Percentiles rank a stretch among this genome's conserved stretches.
Evolutionary conservation across 2,329 filamentous ascomycete species (phyloP).

Genomic region (Colletotrichum sojae): DNA sequence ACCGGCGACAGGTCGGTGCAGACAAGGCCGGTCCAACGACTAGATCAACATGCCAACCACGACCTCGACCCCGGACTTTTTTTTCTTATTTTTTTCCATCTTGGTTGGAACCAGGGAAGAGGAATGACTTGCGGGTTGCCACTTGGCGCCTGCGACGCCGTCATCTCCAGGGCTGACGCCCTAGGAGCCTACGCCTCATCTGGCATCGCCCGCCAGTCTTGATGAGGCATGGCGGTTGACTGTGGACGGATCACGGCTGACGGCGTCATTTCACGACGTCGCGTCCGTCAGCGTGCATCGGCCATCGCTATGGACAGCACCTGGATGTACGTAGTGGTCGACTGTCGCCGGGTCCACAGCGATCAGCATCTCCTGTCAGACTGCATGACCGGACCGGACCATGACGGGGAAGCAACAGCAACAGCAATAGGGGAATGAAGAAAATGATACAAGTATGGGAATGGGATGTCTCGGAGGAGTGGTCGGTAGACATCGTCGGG

Average conservation of each 20-base stretch:
- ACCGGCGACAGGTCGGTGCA: conserved; percentile 1
- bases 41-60: background rate
- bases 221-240: background rate
- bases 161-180: conserved; percentile 34
- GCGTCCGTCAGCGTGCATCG: conserved; percentile 10
- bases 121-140: conserved; percentile 12
- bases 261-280: conserved; percentile 11
- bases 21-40: conserved; percentile 1
- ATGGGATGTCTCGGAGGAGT: too few species aligned
- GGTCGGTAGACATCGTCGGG: too few species aligned
- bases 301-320: conserved; percentile 1
- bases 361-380: conserved; percentile 31
- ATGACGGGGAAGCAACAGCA: conserved; percentile 5
- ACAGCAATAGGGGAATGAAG: background rate
- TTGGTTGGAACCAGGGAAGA: conserved; percentile 6
- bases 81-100: too few species aligned
- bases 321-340: background rate
- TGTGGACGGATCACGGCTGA: conserved; percentile 5
- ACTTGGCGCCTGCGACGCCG: conserved; percentile 29
- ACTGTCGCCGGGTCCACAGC: conserved; percentile 19
- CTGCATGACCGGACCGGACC: conserved; percentile 19
- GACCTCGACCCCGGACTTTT: background rate
- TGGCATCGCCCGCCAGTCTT: background rate
- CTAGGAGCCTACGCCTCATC: conserved; percentile 9
- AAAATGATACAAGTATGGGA: background rate